phyloP scores from a whole-genome alignment of 2,329 filamentous ascomycete genomes.

The Pseudocercospora pini-densiflorae region DNA sequence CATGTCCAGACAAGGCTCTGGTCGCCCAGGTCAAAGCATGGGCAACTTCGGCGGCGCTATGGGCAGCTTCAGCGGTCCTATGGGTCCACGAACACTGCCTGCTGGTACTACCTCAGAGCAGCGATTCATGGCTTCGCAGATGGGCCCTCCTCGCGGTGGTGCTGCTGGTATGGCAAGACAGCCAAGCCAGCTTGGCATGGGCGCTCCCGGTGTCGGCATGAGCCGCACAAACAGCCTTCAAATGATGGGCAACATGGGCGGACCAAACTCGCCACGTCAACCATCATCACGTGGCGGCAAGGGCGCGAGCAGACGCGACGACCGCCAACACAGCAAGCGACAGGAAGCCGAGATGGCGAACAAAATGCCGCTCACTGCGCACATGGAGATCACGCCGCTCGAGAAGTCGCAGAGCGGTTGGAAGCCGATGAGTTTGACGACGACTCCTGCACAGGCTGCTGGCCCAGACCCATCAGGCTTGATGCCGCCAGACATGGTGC shows the following conservation, averaged over 20 bases:
- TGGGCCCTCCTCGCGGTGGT: slow-evolving; percentile 25
- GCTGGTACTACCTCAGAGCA: slow-evolving; percentile 77
- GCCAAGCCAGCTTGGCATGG: slow-evolving; percentile 59
- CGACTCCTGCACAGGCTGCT: slow-evolving; percentile 46
- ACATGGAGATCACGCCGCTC: slow-evolving; percentile 81
- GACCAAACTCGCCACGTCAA: slow-evolving; percentile 71
- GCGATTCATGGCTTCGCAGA: slow-evolving; percentile 60
- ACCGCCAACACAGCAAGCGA: slow-evolving; percentile 54
- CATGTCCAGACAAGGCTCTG: slow-evolving; percentile 55
- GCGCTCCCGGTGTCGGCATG: slow-evolving; percentile 52
- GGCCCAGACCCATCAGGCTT: slow-evolving; percentile 56
- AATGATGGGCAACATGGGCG: slow-evolving; percentile 62
- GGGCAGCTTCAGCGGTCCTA: slow-evolving; percentile 38
- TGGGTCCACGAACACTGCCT: slow-evolving; percentile 62
- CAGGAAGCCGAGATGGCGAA: slow-evolving; percentile 75
- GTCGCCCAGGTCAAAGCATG: slow-evolving; percentile 55
- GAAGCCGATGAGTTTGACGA: slow-evolving; percentile 78
- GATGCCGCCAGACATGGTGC: slow-evolving; percentile 89
- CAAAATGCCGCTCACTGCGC: slow-evolving; percentile 88
- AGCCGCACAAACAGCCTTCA: slow-evolving; percentile 65
- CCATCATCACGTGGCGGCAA: slow-evolving; percentile 56
- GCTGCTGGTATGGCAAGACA: slow-evolving; percentile 59
- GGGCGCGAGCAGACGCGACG: slow-evolving; percentile 66
- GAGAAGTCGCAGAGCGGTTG: slow-evolving; percentile 75
- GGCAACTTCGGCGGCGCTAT: slow-evolving; percentile 64